Evolutionary conservation across 495 filamentous ascomycete species (phyloP), one percentile per base, ranked within the genome.

Genomic region (Usnea hakonensis): DNA sequence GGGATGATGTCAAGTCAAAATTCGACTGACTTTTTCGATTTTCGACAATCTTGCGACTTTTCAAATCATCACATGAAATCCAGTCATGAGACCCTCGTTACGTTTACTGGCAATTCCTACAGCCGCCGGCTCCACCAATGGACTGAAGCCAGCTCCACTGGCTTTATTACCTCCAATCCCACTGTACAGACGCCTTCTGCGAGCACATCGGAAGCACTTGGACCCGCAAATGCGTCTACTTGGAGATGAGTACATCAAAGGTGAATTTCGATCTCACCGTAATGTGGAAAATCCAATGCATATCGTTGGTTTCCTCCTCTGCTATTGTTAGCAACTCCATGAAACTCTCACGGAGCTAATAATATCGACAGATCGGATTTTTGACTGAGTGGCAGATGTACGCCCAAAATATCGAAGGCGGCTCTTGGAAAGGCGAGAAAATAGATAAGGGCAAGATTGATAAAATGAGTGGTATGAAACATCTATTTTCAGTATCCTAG

Each of bases 361-460:
- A 32, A 38, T 26, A 44, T 60, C 37, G 38, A 41, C 59, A 95
- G 91, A 88, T 97, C 65, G 94, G 94, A 5, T 98, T 98, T 70
- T 78, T 97, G 67, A 93, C 89, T 0, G 91, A 97, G 74, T 98
- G 94, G 94, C 94, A 97, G 71, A 72, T 88, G 36, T 98, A 97
- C 69, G 92, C 90, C 13, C 93, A 98, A 72, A 83, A 87, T 66
- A 70, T 99, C 21, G 94, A 97, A 67, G 91, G 91, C 0, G 87
- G 95, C 46, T 72, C 79, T 0, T 97, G 94, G 92, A 74, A 75
- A 40, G 91, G 85, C 0, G 90, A 81, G 70, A 83, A 79, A 65
- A 74, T 83, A 38, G 79, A 81, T 48, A 75, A 76, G 40, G 71
- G 65, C 46, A 72, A 72, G 58, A 70, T 67, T 52, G 63, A 90